phyloP scores from a whole-genome alignment of 331 rosid genomes.

The Quercus phellos region DNA sequence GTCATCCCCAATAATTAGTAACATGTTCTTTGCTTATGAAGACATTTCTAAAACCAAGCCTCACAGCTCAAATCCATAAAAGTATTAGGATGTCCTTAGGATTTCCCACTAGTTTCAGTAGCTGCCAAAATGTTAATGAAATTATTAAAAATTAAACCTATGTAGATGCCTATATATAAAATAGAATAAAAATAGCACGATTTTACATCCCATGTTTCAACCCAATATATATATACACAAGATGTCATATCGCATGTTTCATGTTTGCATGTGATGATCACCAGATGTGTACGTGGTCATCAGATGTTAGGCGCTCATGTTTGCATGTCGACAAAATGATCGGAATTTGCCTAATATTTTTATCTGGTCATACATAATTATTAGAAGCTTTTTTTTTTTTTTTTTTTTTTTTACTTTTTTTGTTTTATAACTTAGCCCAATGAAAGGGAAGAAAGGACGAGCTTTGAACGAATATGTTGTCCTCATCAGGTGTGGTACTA shows the following conservation, averaged over 20 bases:
- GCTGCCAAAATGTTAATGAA: too few species aligned
- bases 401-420: too few species aligned
- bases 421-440: too few species aligned
- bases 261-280: constrained; percentile 2
- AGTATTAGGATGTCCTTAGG: background rate
- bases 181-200: too few species aligned
- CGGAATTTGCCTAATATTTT: background rate
- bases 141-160: too few species aligned
- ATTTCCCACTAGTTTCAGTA: background rate
- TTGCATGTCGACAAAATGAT: background rate
- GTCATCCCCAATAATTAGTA: background rate
- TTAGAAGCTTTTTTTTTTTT: background rate
- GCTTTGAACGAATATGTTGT: too few species aligned
- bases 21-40: constrained; percentile 1
- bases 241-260: background rate
- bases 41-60: background rate
- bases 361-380: background rate
- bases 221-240: background rate
- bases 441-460: too few species aligned
- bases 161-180: too few species aligned
- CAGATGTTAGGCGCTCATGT: background rate
- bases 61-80: background rate
- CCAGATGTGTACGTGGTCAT: background rate
- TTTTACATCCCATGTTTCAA: background rate
- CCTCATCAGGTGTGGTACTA: too few species aligned